Percentiles rank a stretch among this genome's conserved stretches.
Evolutionary conservation across 805 yeast genomes (phyloP).

Genomic region (Nakazawaea sp.): DNA sequence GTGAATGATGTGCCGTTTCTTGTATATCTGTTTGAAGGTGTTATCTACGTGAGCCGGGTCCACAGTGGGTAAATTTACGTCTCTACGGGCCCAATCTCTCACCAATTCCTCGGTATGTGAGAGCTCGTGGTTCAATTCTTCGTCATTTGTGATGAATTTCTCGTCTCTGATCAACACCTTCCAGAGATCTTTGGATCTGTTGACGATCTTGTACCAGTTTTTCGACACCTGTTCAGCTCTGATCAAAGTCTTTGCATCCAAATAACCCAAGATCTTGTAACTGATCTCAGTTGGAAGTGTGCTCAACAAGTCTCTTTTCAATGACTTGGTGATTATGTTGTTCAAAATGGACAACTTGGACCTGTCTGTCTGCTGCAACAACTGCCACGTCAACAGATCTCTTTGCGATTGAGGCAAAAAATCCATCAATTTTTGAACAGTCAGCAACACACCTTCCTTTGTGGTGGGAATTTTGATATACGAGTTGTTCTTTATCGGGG

Average conservation of each 20-base stretch:
- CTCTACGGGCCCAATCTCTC: slow-evolving; percentile 14
- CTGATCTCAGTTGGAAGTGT: slow-evolving; percentile 73
- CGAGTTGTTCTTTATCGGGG: slow-evolving; percentile 24
- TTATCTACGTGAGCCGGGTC: slow-evolving; percentile 11
- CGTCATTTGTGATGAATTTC: slow-evolving; percentile 40
- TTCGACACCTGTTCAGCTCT: slow-evolving; percentile 58
- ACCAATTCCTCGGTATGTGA: slow-evolving; percentile 3
- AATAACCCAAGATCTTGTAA: slow-evolving; percentile 51
- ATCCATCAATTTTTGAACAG: slow-evolving; percentile 23
- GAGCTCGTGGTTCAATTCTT: slow-evolving; percentile 29
- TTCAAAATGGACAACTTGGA: slow-evolving; percentile 55
- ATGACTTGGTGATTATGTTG: slow-evolving; percentile 40
- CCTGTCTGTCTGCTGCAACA: slow-evolving; percentile 55
- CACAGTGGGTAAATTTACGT: slow-evolving; percentile 10
- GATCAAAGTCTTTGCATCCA: slow-evolving; percentile 59
- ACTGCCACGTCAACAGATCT: slow-evolving; percentile 35
- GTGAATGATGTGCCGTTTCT: slow-evolving; percentile 49
- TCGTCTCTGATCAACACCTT: slow-evolving; percentile 55
- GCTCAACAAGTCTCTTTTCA: slow-evolving; percentile 68
- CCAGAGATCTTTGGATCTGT: slow-evolving; percentile 64
- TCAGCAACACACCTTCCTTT: slow-evolving; percentile 1
- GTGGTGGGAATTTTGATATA: slow-evolving; percentile 26
- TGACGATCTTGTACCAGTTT: slow-evolving; percentile 63
- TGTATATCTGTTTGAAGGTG: slow-evolving; percentile 48
- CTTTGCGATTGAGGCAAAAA: slow-evolving; percentile 40